Base-by-base conservation (phyloP, 306 rosid species). In the Albizia julibrissin region DNA sequence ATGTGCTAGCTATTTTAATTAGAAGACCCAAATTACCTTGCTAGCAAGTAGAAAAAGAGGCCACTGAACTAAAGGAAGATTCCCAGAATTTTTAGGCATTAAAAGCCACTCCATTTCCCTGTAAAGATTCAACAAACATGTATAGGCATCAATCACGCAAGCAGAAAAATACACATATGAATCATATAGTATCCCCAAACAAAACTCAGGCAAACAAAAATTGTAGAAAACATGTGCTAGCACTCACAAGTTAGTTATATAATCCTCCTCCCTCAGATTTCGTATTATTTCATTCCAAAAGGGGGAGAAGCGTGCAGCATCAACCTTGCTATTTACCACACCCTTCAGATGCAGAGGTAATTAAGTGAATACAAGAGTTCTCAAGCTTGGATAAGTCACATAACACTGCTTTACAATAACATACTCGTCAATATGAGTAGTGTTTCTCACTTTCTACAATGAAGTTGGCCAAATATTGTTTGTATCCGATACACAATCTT, bases 31-130 rank as follows among this genome's bases (percentile, higher is more conserved):
- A 74, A 44, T 58, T 50, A 95, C 99, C 99, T 95, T 95, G 99
- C 99, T 95, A 71, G 98, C 90, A 69, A 95, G 98, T 80, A 95
- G 97, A 82, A 95, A 93, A 80, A 95, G 99, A n/a, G 99, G 99
- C 99, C 98, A 93, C 81, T 95, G 98, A 86, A 95, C 95, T 91
- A 95, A 52, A 44, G 92, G 88, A 75, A 91, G 91, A 81, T 83
- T 86, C 81, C 90, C 94, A 73, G 91, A 86, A 79, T 95, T 93
- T 81, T 72, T 88, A 22, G 99, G 99, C 98, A 95, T 88, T 79
- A 83, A 78, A 80, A 95, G 98, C 82, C 93, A 84, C 81, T 95
- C 99, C 94, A 85, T 78, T 90, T 95, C 99, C 47, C 99, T 95
- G 70, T 66, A 78, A 72, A 43, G 75, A 50, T 27, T 75, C 64